Evolutionary conservation across 306 rosid genomes (phyloP).

Genomic region (Argentina anserina): DNA sequence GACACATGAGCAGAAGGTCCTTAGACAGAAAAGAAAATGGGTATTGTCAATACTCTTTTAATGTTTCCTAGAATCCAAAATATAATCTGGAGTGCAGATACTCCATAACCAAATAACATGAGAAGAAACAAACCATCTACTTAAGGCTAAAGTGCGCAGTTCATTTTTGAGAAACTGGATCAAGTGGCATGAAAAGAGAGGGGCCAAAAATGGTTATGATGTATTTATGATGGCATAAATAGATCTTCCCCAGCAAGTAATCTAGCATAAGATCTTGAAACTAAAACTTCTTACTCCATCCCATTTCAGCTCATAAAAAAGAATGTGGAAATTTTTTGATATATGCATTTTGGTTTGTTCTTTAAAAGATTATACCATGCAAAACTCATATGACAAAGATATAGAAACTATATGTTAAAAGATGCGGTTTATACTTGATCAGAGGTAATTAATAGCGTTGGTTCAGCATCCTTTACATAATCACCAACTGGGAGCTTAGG

Average conservation of each 20-base stretch:
- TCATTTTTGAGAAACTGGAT: background rate
- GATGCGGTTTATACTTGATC: slow-evolving; percentile 83
- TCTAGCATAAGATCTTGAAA: background rate
- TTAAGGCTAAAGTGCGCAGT: background rate
- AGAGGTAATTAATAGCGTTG: slow-evolving; percentile 74
- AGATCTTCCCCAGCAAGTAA: background rate
- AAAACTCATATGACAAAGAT: slow-evolving; percentile 7
- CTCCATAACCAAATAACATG: background rate
- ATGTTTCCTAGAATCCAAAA: background rate
- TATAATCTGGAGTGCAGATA: background rate
- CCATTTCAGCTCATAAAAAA: background rate
- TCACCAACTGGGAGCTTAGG: slow-evolving; percentile 69
- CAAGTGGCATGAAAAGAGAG: background rate
- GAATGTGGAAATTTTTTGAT: background rate
- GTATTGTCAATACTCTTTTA: background rate
- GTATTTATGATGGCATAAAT: background rate
- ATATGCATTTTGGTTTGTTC: slow-evolving; percentile 8
- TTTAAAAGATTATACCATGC: slow-evolving; percentile 10
- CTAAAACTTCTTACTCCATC: background rate
- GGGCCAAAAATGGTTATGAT: background rate
- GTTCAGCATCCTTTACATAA: slow-evolving; percentile 58
- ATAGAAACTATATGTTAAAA: slow-evolving; percentile 29
- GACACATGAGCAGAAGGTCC: slow-evolving; percentile 28
- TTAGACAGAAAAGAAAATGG: slow-evolving; percentile 7
- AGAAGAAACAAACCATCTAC: background rate